These are phyloP conservation scores for Cercospora sesami DNA, from an alignment of 2,329 filamentous ascomycete species.

Conservation along the genomic window DNA sequence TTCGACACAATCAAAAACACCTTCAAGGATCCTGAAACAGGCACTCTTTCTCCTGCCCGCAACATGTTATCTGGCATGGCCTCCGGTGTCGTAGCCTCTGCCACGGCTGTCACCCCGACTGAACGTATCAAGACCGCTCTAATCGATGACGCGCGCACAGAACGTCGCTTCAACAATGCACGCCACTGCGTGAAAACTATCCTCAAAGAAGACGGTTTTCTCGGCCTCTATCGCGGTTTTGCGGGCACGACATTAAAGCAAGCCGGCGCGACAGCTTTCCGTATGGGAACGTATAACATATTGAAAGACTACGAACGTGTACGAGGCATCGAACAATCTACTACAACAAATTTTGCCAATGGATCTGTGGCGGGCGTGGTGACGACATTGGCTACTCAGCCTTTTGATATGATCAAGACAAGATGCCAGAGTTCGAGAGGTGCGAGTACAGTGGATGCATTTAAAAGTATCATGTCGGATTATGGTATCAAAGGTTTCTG, in stretches of 20 bases:
- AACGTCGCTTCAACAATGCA: slow-evolving; percentile 53
- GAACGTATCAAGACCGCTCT: slow-evolving; percentile 69
- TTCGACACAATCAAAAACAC: slow-evolving; percentile 65
- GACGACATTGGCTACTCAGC: slow-evolving; percentile 61
- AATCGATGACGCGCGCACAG: slow-evolving; percentile 60
- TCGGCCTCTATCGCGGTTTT: slow-evolving; percentile 59
- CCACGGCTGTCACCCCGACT: slow-evolving; percentile 66
- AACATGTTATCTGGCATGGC: slow-evolving; percentile 66
- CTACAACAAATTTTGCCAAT: slow-evolving; percentile 60
- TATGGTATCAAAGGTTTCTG: slow-evolving; percentile 63
- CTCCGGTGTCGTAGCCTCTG: slow-evolving; percentile 61
- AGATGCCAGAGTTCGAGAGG: slow-evolving; percentile 60
- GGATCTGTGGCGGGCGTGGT: slow-evolving; percentile 62
- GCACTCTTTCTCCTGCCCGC: slow-evolving; percentile 55
- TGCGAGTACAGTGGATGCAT: slow-evolving; percentile 58
- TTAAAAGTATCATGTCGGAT: slow-evolving; percentile 56
- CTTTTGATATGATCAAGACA: slow-evolving; percentile 66
- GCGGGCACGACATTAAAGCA: slow-evolving; percentile 63
- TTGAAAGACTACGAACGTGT: slow-evolving; percentile 60
- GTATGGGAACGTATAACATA: slow-evolving; percentile 63
- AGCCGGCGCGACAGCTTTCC: slow-evolving; percentile 61
- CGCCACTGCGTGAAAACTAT: slow-evolving; percentile 54
- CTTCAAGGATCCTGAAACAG: slow-evolving; percentile 57
- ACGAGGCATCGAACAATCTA: slow-evolving; percentile 51
- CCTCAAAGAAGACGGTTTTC: slow-evolving; percentile 54